phyloP scores from a whole-genome alignment of 768 basidiomycete genomes.

The Suillus placidus region DNA sequence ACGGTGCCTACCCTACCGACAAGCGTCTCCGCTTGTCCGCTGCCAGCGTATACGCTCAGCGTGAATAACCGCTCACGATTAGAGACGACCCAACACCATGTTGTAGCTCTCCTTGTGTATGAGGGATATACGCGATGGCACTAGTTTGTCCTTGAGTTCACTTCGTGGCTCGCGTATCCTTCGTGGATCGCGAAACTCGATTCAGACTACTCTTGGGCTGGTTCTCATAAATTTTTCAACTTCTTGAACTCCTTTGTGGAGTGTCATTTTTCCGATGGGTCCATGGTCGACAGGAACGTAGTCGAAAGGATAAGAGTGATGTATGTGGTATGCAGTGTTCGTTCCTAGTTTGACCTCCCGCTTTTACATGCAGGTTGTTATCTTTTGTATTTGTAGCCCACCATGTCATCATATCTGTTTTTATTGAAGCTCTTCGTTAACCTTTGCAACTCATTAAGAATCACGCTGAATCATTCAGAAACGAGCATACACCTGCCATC shows the following conservation, averaged over 20 bases:
- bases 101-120: conserved; percentile 1
- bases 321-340: not conserved
- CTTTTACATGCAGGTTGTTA: not conserved
- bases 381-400: not conserved
- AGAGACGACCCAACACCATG: not conserved
- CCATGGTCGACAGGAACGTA: not conserved
- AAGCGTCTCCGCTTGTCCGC: not conserved
- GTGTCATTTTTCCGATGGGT: not conserved
- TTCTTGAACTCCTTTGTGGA: conserved; percentile 13
- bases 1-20: not conserved
- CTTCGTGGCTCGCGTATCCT: conserved; percentile 19
- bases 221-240: conserved; percentile 13
- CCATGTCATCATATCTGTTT: not conserved
- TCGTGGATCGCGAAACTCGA: conserved; percentile 17
- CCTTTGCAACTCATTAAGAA: not conserved
- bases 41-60: not conserved
- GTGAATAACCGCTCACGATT: not conserved
- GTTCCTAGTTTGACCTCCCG: not conserved
- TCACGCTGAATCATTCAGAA: conserved; percentile 15
- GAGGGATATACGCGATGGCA: conserved; percentile 4
- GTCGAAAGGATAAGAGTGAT: not conserved
- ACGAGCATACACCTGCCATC: conserved; percentile 42
- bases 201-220: conserved; percentile 21
- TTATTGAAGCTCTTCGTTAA: not conserved
- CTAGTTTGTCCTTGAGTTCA: conserved; percentile 15